Conservation (phyloP, 306 rosid species). For the barrel medic (Medicago truncatula) region MtrunA17r5.0-ANR NC_053049.1:18757001-18757500, state of each 20-base stretch:
- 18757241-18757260: conserved; percentile 49
- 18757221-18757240: conserved; percentile 88
- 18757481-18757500: conserved; percentile 10
- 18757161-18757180: conserved; percentile 9
- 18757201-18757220: conserved; percentile 92
- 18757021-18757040: neutral
- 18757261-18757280: conserved; percentile 28
- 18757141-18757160: neutral
- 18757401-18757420: neutral
- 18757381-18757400: conserved; percentile 29
- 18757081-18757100: conserved; percentile 10
- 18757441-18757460: conserved; percentile 30
- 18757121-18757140: conserved; percentile 3
- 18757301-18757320: neutral
- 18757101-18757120: neutral
- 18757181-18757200: conserved; percentile 77
- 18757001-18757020: neutral
- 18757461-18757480: conserved; percentile 36
- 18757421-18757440: conserved; percentile 1
- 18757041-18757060: neutral
- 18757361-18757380: conserved; percentile 10
- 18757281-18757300: neutral
- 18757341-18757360: conserved; percentile 49
- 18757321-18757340: conserved; percentile 32
- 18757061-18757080: neutral